Base-by-base conservation (phyloP, 345 rosid genomes). In the Chamaenerion angustifolium region DNA sequence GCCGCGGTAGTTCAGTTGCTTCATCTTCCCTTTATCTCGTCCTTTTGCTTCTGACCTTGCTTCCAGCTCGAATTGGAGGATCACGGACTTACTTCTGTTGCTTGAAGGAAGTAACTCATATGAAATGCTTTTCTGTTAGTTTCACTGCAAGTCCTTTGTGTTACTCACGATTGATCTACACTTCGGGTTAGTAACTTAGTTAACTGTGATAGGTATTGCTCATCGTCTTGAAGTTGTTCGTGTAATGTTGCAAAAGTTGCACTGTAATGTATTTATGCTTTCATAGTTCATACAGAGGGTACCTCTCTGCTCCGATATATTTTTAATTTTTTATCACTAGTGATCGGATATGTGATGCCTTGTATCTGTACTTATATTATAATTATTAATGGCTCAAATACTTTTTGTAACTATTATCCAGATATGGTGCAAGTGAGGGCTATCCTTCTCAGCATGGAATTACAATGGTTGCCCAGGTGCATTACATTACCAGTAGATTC, bases 281-380 rank as follows among this genome's bases (percentile, higher is more conserved):
- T n/a, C n/a, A n/a, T n/a, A n/a, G n/a, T 69, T 92, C 98, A 15
- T 92, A 92, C 66, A 83, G 98, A 19, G 98, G 98, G 96, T 92
- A 61, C 46, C 73, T 64, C 44, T 23, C 50, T 19, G 11, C 57
- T 8, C 25, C 25, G n/a, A n/a, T n/a, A n/a, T 45, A 8, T 11
- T 12, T n/a, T n/a, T n/a, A n/a, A n/a, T 16, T 19, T 15, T 13
- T 61, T 55, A 37, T 56, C 12, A 27, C 16, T 17, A 11, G n/a
- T 41, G 27, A 10, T 35, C 51, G 46, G 19, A n/a, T 2, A 16
- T 0, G 31, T 0, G 51, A 53, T 54, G 43, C 60, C 46, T 14
- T 54, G 42, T 12, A 4, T 17, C 15, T 42, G n/a, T n/a, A n/a
- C n/a, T n/a, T n/a, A n/a, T n/a, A n/a, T n/a, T n/a, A n/a, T n/a